These are phyloP conservation scores for Plectosphaerella plurivora DNA, from an alignment of 2,329 filamentous ascomycete genomes.

Conservation along the genomic window DNA sequence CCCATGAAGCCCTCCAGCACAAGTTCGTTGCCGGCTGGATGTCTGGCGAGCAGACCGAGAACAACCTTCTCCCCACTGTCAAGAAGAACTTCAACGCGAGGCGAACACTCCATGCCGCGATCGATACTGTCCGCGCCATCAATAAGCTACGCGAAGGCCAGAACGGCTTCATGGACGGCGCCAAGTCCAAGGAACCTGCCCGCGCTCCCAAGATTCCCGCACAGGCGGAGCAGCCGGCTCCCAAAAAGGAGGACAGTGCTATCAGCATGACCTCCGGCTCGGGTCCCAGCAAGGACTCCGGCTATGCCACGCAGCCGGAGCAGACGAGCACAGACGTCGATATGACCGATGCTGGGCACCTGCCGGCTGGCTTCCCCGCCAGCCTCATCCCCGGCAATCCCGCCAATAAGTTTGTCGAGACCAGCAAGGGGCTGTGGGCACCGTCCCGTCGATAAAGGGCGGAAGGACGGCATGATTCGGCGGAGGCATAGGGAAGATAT, in stretches of 20 bases:
- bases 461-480: slow-evolving; percentile 11
- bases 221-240: slow-evolving; percentile 13
- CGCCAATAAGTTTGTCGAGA: slow-evolving; percentile 38
- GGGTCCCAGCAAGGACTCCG: slow-evolving; percentile 36
- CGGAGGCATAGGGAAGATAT: slow-evolving; percentile 9
- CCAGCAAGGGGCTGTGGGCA: slow-evolving; percentile 59
- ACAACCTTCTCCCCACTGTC: slow-evolving; percentile 63
- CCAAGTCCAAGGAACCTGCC: slow-evolving; percentile 43
- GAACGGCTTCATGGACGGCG: slow-evolving; percentile 58
- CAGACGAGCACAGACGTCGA: slow-evolving; percentile 30
- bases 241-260: slow-evolving; percentile 40
- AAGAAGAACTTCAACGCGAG: slow-evolving; percentile 73
- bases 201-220: slow-evolving; percentile 28
- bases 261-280: slow-evolving; percentile 28
- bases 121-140: slow-evolving; percentile 67
- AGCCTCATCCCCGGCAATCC: slow-evolving; percentile 45
- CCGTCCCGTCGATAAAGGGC: slow-evolving; percentile 8
- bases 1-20: slow-evolving; percentile 71
- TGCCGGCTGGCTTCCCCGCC: slow-evolving; percentile 35
- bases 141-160: slow-evolving; percentile 66
- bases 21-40: slow-evolving; percentile 57
- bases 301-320: slow-evolving; percentile 39
- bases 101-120: slow-evolving; percentile 64
- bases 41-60: slow-evolving; percentile 40
- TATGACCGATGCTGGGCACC: slow-evolving; percentile 40